These are phyloP conservation scores for Penicillium egyptiacum DNA, from an alignment of 495 filamentous ascomycete genomes.

Conservation along the genomic window DNA sequence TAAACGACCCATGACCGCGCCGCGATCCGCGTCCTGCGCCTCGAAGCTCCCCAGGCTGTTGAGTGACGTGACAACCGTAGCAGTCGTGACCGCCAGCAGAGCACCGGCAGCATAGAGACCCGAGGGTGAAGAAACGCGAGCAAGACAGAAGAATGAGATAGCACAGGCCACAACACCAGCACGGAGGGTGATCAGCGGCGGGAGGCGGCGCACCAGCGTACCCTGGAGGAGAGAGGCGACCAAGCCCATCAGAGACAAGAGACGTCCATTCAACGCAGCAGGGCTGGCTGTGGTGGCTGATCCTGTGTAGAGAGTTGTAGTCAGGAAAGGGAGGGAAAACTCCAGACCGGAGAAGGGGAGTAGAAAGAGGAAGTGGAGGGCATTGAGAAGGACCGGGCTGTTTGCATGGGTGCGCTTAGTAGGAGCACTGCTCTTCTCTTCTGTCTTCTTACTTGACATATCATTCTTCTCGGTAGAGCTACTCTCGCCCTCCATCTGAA, in stretches of 20 bases:
- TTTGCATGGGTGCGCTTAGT: slow-evolving; percentile 59
- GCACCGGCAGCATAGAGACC: slow-evolving; percentile 79
- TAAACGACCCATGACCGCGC: slow-evolving; percentile 80
- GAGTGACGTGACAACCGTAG: slow-evolving; percentile 90
- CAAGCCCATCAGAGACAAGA: slow-evolving; percentile 89
- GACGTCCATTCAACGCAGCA: slow-evolving; percentile 76
- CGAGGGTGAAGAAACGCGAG: slow-evolving; percentile 58
- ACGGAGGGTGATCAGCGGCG: slow-evolving; percentile 74
- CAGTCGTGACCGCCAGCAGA: slow-evolving; percentile 81
- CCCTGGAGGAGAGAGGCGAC: slow-evolving; percentile 91
- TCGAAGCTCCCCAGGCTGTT: slow-evolving; percentile 92
- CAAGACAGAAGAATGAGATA: slow-evolving; percentile 76
- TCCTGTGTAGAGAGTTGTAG: slow-evolving; percentile 78
- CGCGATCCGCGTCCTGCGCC: slow-evolving; percentile 74
- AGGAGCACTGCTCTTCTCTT: slow-evolving; percentile 11
- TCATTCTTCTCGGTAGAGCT: neutral
- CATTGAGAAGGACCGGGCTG: slow-evolving; percentile 77
- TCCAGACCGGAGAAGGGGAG: slow-evolving; percentile 98
- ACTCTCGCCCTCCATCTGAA: slow-evolving; percentile 29
- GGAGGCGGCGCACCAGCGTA: slow-evolving; percentile 73
- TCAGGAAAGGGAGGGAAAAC: slow-evolving; percentile 92
- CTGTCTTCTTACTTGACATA: slow-evolving; percentile 11
- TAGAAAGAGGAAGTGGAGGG: slow-evolving; percentile 85
- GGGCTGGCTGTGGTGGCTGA: slow-evolving; percentile 51
- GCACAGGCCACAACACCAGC: slow-evolving; percentile 77